Conservation (phyloP, 2,329 filamentous ascomycete species). For the Trichoderma endophyticum region DNA sequence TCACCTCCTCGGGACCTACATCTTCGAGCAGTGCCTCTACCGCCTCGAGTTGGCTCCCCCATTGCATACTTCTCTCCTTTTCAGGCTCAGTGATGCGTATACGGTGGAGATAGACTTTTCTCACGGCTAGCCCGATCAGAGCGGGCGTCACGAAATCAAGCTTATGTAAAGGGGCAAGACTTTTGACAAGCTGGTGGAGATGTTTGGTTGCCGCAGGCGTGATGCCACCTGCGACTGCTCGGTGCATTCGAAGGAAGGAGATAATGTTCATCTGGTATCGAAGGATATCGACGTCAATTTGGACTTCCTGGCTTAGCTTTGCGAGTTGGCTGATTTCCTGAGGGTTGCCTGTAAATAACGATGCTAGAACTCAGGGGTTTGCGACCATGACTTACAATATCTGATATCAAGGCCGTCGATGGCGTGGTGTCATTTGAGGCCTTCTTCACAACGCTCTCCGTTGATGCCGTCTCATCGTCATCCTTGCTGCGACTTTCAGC, state of each 20-base stretch:
- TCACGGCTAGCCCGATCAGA: conserved; percentile 74
- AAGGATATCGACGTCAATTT: conserved; percentile 70
- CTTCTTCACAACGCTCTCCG: conserved; percentile 46
- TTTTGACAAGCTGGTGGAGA: conserved; percentile 65
- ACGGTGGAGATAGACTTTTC: conserved; percentile 85
- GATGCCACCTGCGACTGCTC: conserved; percentile 75
- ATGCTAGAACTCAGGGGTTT: background rate
- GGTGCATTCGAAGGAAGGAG: conserved; percentile 82
- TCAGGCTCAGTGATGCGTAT: conserved; percentile 66
- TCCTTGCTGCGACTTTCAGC: conserved; percentile 28
- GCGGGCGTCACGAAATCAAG: conserved; percentile 80
- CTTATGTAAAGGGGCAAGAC: conserved; percentile 77
- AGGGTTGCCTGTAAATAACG: conserved; percentile 22
- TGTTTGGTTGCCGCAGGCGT: conserved; percentile 76
- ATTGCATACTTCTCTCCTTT: conserved; percentile 85
- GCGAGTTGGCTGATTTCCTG: conserved; percentile 60
- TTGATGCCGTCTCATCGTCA: conserved; percentile 36
- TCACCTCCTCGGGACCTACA: conserved; percentile 58
- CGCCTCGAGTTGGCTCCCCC: conserved; percentile 75
- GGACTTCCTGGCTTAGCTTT: conserved; percentile 55
- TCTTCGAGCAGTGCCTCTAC: conserved; percentile 64
- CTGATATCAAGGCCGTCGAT: conserved; percentile 38
- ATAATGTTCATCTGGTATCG: conserved; percentile 86
- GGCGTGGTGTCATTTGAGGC: conserved; percentile 23
- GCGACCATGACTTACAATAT: conserved; percentile 38